These are phyloP conservation scores for Esteya vermicola DNA, from an alignment of 2,329 filamentous ascomycete species.

Conservation along the genomic window DNA sequence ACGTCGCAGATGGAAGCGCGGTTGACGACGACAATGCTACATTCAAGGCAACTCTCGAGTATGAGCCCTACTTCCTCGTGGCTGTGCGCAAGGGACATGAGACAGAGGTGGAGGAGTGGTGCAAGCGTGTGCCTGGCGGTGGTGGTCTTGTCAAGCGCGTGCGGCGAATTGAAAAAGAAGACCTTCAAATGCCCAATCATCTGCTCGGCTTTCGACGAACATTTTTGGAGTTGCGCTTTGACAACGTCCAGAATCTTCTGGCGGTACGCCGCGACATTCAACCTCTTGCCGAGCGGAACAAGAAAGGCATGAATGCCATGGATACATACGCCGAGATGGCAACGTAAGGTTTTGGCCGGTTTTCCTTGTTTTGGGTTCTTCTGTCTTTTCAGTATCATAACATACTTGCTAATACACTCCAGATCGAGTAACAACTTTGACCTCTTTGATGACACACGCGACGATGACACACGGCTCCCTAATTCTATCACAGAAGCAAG, in stretches of 20 bases:
- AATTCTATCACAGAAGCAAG: conserved; percentile 70
- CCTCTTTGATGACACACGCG: conserved; percentile 79
- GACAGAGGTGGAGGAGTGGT: conserved; percentile 92
- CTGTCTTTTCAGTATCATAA: background rate
- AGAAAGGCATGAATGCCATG: conserved; percentile 90
- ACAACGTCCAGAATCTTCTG: conserved; percentile 75
- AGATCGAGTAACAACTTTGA: conserved; percentile 57
- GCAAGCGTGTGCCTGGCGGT: conserved; percentile 56
- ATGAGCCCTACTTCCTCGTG: conserved; percentile 91
- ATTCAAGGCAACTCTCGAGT: conserved; percentile 94
- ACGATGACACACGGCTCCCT: conserved; percentile 67
- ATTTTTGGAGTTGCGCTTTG: conserved; percentile 75
- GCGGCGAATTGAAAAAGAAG: conserved; percentile 74
- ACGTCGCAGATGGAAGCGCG: conserved; percentile 90
- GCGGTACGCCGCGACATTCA: conserved; percentile 72
- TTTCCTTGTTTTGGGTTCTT: background rate
- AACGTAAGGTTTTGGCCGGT: conserved; percentile 40
- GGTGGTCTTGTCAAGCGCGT: conserved; percentile 74
- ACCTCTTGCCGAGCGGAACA: conserved; percentile 92
- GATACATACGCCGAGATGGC: conserved; percentile 97
- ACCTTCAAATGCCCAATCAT: conserved; percentile 90
- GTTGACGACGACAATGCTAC: conserved; percentile 69
- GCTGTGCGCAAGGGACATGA: conserved; percentile 81
- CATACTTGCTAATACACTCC: too few species aligned
- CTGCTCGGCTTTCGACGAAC: conserved; percentile 78